These are phyloP conservation scores for Puya raimondii DNA, from an alignment of 176 grass and related monocot genomes.

Conservation along the genomic window DNA sequence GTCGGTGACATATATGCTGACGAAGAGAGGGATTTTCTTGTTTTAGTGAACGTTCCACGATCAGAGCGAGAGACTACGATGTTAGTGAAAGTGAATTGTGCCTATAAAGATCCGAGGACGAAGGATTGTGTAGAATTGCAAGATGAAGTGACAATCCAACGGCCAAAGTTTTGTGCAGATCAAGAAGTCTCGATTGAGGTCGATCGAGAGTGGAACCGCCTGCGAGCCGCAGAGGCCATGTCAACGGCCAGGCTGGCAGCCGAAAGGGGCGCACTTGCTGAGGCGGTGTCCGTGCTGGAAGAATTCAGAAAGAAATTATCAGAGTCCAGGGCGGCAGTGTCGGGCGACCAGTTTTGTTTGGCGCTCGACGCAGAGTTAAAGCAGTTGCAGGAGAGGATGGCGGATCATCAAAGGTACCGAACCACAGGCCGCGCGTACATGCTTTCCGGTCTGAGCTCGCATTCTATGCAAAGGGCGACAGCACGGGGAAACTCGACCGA, in stretches of 20 bases:
- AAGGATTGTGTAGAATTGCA: constrained; percentile 34
- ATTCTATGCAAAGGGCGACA: constrained; percentile 91
- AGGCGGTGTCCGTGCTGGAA: constrained; percentile 64
- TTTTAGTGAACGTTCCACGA: constrained; percentile 40
- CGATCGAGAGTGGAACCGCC: constrained; percentile 71
- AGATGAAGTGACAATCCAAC: constrained; percentile 46
- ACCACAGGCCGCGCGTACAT: constrained; percentile 72
- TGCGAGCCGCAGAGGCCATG: constrained; percentile 54
- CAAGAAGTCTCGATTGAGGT: constrained; percentile 58
- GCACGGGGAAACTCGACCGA: constrained; percentile 72
- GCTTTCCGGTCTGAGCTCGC: constrained; percentile 82
- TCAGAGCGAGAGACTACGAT: constrained; percentile 27
- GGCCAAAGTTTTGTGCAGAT: constrained; percentile 17
- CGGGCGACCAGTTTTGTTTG: constrained; percentile 52
- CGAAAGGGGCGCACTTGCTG: constrained; percentile 53
- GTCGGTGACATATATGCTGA: constrained; percentile 69
- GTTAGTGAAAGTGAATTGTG: constrained; percentile 25
- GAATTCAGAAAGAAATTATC: constrained; percentile 40
- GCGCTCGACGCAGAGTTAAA: constrained; percentile 68
- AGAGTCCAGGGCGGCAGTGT: constrained; percentile 41
- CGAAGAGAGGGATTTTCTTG: constrained; percentile 62
- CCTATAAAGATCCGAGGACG: constrained; percentile 42
- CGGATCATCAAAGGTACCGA: constrained; percentile 53
- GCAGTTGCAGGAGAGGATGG: constrained; percentile 96
- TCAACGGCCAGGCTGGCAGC: constrained; percentile 49